A percentile compares a stretch with the other conserved stretches of the same genome.
phyloP scores from a whole-genome alignment of 192 early-diverging fungal species.

The Backusella liffmaniae region DNA sequence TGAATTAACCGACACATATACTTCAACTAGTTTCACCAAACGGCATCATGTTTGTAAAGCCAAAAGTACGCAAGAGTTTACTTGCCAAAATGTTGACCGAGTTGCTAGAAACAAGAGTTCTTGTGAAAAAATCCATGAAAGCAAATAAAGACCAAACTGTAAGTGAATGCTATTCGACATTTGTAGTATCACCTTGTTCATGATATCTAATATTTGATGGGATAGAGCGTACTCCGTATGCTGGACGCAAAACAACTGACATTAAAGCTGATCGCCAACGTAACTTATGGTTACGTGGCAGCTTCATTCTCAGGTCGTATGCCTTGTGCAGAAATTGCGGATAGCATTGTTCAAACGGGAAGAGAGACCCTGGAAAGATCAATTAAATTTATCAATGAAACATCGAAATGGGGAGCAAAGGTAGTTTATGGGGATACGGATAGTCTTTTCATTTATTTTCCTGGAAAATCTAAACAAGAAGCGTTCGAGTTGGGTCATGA shows the following conservation, averaged over 20 bases:
- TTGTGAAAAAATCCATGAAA: conserved; percentile 89
- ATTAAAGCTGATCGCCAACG: conserved; percentile 91
- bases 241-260: conserved; percentile 84
- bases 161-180: neutral
- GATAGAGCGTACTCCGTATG: conserved; percentile 56
- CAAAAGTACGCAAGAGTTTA: conserved; percentile 73
- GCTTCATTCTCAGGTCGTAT: conserved; percentile 87
- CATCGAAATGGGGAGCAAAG: conserved; percentile 63
- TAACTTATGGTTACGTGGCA: conserved; percentile 87
- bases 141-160: conserved; percentile 60
- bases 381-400: conserved; percentile 64
- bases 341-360: conserved; percentile 87
- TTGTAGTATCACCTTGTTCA: neutral
- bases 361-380: conserved; percentile 79
- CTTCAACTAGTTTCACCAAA: conserved; percentile 67
- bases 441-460: conserved; percentile 81
- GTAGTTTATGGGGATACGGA: conserved; percentile 97
- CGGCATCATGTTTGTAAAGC: conserved; percentile 84
- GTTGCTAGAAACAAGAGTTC: conserved; percentile 84
- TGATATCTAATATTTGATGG: neutral
- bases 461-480: conserved; percentile 61
- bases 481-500: conserved; percentile 84
- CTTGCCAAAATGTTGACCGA: conserved; percentile 83
- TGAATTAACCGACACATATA: neutral
- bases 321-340: conserved; percentile 88